Percentiles rank a stretch among this genome's conserved stretches.
Evolutionary conservation across 352 stramenopile species (phyloP).

Genomic region (Phytophthora megakarya): DNA sequence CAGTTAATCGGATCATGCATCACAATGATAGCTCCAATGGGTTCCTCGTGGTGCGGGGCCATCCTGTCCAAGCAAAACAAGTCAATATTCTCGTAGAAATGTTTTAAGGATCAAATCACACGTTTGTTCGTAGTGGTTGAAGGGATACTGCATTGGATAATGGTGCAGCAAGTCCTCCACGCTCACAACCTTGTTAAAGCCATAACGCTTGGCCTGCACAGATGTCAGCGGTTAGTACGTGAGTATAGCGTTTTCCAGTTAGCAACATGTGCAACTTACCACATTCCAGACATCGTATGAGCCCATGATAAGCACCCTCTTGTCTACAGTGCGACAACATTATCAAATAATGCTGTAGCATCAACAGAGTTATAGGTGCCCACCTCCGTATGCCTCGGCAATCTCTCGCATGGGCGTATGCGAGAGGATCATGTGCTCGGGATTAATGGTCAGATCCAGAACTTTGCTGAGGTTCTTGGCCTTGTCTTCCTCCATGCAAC

Average conservation of each 20-base stretch:
- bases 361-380: not conserved
- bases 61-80: conserved; percentile 28
- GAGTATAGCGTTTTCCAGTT: not conserved
- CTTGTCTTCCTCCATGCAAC: conserved; percentile 87
- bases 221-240: not conserved
- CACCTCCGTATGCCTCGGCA: conserved; percentile 60
- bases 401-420: conserved; percentile 91
- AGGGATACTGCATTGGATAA: conserved; percentile 82
- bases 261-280: conserved; percentile 31
- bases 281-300: conserved; percentile 84
- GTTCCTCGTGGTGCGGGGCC: conserved; percentile 65
- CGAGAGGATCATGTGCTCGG: conserved; percentile 82
- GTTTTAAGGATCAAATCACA: conserved; percentile 24
- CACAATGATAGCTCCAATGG: conserved; percentile 86
- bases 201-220: conserved; percentile 62
- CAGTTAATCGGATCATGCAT: conserved; percentile 92
- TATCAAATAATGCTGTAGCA: not conserved
- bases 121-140: conserved; percentile 70
- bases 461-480: conserved; percentile 71
- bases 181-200: conserved; percentile 84
- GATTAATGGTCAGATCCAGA: conserved; percentile 68
- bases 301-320: conserved; percentile 87
- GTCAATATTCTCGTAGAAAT: not conserved
- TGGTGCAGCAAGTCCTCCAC: conserved; percentile 74
- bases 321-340: conserved; percentile 41